Percentiles rank a stretch among this genome's conserved stretches.
Conservation (phyloP, 805 yeast genomes). For the Ogataea allantospora region DNA sequence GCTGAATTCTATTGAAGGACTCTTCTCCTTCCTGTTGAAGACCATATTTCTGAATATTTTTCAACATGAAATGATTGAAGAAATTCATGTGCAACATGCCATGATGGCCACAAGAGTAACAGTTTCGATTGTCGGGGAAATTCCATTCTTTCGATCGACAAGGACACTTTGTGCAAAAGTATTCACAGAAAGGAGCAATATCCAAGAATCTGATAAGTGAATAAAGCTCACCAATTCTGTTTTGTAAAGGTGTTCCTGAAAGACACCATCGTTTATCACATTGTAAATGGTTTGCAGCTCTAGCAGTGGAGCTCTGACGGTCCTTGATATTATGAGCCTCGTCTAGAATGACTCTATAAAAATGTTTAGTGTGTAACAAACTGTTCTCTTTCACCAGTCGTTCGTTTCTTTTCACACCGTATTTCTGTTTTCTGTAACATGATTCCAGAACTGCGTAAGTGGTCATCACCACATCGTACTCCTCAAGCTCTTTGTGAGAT, state of each 20-base stretch:
- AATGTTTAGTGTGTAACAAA: slow-evolving; percentile 67
- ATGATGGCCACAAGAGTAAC: slow-evolving; percentile 85
- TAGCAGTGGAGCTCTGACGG: slow-evolving; percentile 88
- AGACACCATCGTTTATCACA: slow-evolving; percentile 86
- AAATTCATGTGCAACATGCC: slow-evolving; percentile 95
- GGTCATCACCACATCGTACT: slow-evolving; percentile 80
- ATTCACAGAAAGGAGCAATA: slow-evolving; percentile 81
- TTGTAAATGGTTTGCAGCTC: slow-evolving; percentile 75
- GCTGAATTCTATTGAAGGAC: slow-evolving; percentile 75
- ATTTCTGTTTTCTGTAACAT: slow-evolving; percentile 73
- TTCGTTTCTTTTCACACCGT: slow-evolving; percentile 77
- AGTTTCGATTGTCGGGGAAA: slow-evolving; percentile 77
- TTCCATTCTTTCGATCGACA: slow-evolving; percentile 83
- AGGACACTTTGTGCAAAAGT: slow-evolving; percentile 91
- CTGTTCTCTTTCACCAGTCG: slow-evolving; percentile 73
- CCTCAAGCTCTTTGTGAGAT: slow-evolving; percentile 51
- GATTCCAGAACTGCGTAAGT: slow-evolving; percentile 92
- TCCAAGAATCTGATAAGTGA: slow-evolving; percentile 84
- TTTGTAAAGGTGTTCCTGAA: slow-evolving; percentile 95
- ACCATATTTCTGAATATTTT: slow-evolving; percentile 86
- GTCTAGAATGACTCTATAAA: slow-evolving; percentile 85
- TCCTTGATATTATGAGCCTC: slow-evolving; percentile 98
- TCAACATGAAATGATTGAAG: slow-evolving; percentile 93
- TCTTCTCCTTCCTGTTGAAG: slow-evolving; percentile 76
- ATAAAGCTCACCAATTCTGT: slow-evolving; percentile 94